These are phyloP conservation scores for Austropuccinia psidii DNA, from an alignment of 1,284 basidiomycete species.

Conservation along the genomic window DNA sequence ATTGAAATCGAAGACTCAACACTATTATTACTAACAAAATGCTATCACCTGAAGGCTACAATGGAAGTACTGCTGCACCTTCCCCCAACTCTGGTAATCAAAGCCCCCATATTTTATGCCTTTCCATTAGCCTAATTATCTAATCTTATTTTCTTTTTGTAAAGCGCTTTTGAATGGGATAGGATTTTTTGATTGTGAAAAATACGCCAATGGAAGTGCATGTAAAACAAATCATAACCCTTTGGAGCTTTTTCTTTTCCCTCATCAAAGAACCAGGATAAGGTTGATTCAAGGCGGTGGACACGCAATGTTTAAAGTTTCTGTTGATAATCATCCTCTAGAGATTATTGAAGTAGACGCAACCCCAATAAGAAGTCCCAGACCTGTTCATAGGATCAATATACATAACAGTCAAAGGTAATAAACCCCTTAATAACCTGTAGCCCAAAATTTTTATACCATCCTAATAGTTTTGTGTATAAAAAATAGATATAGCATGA, in stretches of 20 bases:
- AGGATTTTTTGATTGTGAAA: constrained; percentile 15
- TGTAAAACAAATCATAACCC: neutral
- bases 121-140: no score
- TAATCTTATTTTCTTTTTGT: neutral
- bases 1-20: neutral
- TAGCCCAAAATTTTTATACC: no score
- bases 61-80: constrained; percentile 43
- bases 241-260: constrained; percentile 5
- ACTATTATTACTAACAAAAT: neutral
- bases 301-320: constrained; percentile 42
- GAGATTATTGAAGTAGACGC: constrained; percentile 36
- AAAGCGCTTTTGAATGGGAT: constrained; percentile 21
- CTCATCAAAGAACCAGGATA: constrained; percentile 48
- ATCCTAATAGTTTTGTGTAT: no score
- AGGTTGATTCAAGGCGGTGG: constrained; percentile 54
- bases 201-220: neutral
- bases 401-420: neutral
- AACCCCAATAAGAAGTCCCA: neutral
- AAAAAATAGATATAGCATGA: neutral
- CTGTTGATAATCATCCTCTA: constrained; percentile 41
- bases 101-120: no score
- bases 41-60: constrained; percentile 39
- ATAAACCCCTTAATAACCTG: neutral
- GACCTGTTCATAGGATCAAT: neutral
- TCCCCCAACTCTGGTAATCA: constrained; percentile 24